These are phyloP conservation scores for Ceriops decandra DNA, from an alignment of 345 rosid genomes.

Conservation along the genomic window DNA sequence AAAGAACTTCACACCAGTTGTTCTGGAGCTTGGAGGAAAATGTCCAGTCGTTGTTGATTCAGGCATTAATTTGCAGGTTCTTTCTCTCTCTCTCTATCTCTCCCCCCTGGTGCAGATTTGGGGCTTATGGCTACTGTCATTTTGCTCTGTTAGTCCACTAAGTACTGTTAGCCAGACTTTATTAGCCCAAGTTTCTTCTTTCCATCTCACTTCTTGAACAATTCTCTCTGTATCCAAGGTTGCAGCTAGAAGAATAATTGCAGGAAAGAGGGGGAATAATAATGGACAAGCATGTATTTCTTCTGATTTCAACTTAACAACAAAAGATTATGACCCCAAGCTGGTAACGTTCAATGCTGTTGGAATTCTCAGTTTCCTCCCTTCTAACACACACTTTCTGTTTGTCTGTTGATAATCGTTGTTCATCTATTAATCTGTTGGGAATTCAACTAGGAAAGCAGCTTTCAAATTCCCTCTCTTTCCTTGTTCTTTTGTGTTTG, in stretches of 20 bases:
- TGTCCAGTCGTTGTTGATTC: conserved; percentile 83
- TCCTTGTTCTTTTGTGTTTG: conserved; percentile 41
- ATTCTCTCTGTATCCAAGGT: conserved; percentile 41
- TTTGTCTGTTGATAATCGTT: not conserved
- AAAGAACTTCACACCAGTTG: conserved; percentile 85
- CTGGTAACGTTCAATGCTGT: conserved; percentile 48
- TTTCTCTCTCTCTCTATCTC: not conserved
- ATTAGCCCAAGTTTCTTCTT: not conserved
- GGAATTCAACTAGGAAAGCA: conserved; percentile 15
- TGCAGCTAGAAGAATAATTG: conserved; percentile 66
- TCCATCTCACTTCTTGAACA: conserved; percentile 8
- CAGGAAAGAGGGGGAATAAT: conserved; percentile 87
- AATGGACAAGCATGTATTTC: conserved; percentile 92
- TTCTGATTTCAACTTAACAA: conserved; percentile 75
- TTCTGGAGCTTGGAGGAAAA: conserved; percentile 95
- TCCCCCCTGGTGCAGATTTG: not conserved
- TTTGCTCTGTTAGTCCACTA: not conserved
- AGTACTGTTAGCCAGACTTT: not conserved
- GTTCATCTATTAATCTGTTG: too few relatives aligned
- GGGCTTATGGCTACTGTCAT: too few relatives aligned
- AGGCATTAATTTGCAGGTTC: conserved; percentile 58
- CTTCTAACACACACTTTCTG: not conserved
- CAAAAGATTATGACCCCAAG: conserved; percentile 62
- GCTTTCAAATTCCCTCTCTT: conserved; percentile 43
- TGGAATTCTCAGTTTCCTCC: not conserved